Conservation (phyloP, 1,139 yeast species). For the Eremothecium gossypii region DNA sequence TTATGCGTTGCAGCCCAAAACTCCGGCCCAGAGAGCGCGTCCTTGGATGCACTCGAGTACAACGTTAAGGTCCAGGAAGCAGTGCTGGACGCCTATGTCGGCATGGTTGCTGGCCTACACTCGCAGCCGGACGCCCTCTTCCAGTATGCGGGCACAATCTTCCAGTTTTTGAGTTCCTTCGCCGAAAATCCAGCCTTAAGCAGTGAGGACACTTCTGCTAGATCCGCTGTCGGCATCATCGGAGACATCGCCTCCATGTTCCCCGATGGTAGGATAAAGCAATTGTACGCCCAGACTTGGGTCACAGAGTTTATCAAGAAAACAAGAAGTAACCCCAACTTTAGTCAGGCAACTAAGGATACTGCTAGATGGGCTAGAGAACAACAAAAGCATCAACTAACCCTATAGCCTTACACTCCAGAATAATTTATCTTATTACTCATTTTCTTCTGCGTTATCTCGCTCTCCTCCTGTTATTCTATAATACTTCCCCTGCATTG, state of each 20-base stretch:
- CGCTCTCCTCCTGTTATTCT: conserved; percentile 9
- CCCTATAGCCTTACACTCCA: conserved; percentile 13
- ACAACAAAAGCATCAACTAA: conserved; percentile 37
- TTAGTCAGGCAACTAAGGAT: conserved; percentile 61
- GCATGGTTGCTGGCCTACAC: conserved; percentile 81
- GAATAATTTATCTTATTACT: conserved; percentile 6
- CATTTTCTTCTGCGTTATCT: conserved; percentile 9
- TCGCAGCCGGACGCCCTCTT: conserved; percentile 56
- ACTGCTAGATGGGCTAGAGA: conserved; percentile 97
- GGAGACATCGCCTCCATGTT: conserved; percentile 90
- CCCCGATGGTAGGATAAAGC: conserved; percentile 63
- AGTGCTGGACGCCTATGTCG: conserved; percentile 89
- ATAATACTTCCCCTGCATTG: conserved; percentile 5
- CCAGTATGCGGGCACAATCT: conserved; percentile 60
- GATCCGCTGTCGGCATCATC: conserved; percentile 76
- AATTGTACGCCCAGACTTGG: conserved; percentile 64
- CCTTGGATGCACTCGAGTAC: conserved; percentile 72
- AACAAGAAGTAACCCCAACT: conserved; percentile 56
- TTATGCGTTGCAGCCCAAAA: conserved; percentile 38
- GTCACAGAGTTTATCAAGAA: conserved; percentile 65
- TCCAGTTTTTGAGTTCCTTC: conserved; percentile 55
- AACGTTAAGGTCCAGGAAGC: conserved; percentile 68
- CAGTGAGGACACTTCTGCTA: conserved; percentile 55
- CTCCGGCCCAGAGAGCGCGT: conserved; percentile 43
- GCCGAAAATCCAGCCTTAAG: conserved; percentile 52